Evolutionary conservation across 352 stramenopile species (phyloP).

Genomic region (Pythium utonaiense): DNA sequence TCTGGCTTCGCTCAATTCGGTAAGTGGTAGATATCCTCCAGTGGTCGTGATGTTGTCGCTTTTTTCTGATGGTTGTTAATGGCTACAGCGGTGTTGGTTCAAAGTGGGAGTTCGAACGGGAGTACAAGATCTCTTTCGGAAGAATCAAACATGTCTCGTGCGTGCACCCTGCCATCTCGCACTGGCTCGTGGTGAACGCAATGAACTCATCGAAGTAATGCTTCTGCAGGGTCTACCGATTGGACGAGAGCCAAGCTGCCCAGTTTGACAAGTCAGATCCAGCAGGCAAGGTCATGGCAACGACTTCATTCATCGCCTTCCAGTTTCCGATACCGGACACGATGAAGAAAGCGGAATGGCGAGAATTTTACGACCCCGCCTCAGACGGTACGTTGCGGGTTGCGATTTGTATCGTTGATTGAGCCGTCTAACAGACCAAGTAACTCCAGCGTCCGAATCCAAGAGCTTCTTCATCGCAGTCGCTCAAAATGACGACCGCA

Average conservation of each 20-base stretch:
- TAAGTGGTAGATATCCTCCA: not conserved
- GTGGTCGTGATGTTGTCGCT: no score
- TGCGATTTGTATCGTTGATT: no score
- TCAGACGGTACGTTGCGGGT: not conserved
- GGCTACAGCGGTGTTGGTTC: conserved; percentile 5
- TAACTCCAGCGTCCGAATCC: not conserved
- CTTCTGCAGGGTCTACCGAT: conserved; percentile 9
- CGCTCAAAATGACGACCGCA: conserved; percentile 9
- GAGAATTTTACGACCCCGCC: conserved; percentile 17
- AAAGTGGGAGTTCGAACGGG: conserved; percentile 12
- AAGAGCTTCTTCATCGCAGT: conserved; percentile 15
- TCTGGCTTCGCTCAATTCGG: conserved; percentile 18
- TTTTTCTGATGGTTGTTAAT: not conserved
- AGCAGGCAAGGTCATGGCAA: conserved; percentile 19
- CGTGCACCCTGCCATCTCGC: not conserved
- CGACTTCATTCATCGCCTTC: conserved; percentile 18
- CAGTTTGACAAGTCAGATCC: conserved; percentile 7
- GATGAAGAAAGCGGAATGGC: conserved; percentile 15
- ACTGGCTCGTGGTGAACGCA: not conserved
- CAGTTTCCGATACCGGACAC: conserved; percentile 16
- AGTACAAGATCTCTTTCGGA: conserved; percentile 7
- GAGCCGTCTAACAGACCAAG: no score
- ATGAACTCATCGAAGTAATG: no score
- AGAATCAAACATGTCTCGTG: conserved; percentile 9
- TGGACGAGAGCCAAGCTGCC: not conserved